phyloP scores from a whole-genome alignment of 352 stramenopile genomes.

The Thraustotheca clavata region DNA sequence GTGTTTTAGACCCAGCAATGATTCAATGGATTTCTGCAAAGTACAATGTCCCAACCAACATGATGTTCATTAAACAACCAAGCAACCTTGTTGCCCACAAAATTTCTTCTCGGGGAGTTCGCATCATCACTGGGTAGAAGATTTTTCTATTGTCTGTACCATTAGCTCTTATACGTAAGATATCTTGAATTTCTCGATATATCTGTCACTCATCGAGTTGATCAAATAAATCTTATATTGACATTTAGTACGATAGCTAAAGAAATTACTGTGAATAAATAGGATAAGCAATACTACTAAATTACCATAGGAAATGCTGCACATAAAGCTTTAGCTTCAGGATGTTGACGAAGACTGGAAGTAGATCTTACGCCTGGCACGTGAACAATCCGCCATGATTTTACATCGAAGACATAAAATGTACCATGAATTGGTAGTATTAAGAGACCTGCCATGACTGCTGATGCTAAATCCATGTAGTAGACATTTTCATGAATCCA shows the following conservation, averaged over 20 bases:
- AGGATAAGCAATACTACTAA: no score
- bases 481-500: slow-evolving; percentile 1
- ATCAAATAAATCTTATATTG: no score
- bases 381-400: slow-evolving; percentile 15
- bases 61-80: slow-evolving; percentile 92
- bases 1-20: slow-evolving; percentile 60
- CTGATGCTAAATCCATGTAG: slow-evolving; percentile 1
- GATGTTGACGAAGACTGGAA: no score
- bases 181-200: no score
- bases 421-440: background rate
- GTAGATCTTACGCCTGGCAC: no score
- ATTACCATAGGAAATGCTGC: no score
- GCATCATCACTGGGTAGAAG: slow-evolving; percentile 74
- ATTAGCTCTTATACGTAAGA: no score
- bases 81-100: slow-evolving; percentile 85
- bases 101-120: slow-evolving; percentile 72
- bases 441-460: background rate
- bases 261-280: no score
- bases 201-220: no score
- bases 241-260: no score
- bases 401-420: slow-evolving; percentile 5
- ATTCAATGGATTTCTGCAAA: slow-evolving; percentile 80
- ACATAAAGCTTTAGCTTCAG: no score
- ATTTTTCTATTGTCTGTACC: no score
- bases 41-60: slow-evolving; percentile 75